A percentile compares a stretch with the other conserved stretches of the same genome.
These are phyloP conservation scores for Aspergillus ochraceus DNA, from an alignment of 2,329 filamentous ascomycete species.

Conservation along the genomic window DNA sequence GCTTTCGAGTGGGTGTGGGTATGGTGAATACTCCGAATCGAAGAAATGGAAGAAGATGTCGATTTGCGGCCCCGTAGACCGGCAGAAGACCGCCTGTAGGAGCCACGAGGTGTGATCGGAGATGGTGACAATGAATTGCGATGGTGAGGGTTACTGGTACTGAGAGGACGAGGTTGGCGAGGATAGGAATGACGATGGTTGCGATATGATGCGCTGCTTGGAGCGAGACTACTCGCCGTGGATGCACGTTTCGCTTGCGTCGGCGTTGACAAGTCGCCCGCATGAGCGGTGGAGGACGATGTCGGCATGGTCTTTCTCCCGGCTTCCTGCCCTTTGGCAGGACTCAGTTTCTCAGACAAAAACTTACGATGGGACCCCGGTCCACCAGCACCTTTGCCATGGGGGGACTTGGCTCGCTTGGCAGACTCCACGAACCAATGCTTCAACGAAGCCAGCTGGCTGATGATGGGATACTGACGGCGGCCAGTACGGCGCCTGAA, in stretches of 20 bases:
- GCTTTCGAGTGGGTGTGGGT: constrained; percentile 91
- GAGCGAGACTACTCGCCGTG: constrained; percentile 42
- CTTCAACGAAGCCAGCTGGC: constrained; percentile 66
- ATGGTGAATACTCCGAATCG: constrained; percentile 86
- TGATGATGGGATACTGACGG: constrained; percentile 63
- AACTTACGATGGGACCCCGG: constrained; percentile 36
- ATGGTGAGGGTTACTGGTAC: constrained; percentile 36
- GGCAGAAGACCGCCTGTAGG: constrained; percentile 76
- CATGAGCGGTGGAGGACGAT: constrained; percentile 24
- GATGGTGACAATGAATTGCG: constrained; percentile 82
- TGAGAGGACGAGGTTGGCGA: constrained; percentile 37
- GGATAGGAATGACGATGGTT: constrained; percentile 44
- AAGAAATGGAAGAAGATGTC: constrained; percentile 92
- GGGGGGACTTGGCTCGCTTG: constrained; percentile 62
- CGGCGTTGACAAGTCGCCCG: constrained; percentile 33
- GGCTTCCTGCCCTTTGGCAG: constrained; percentile 38
- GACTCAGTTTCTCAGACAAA: constrained; percentile 39
- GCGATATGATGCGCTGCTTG: constrained; percentile 43
- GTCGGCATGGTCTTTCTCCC: constrained; percentile 27
- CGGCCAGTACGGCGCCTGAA: constrained; percentile 55
- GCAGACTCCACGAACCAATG: constrained; percentile 71
- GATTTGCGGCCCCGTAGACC: constrained; percentile 90
- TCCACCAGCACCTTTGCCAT: constrained; percentile 33
- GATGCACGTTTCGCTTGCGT: constrained; percentile 43
- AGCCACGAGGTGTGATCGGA: constrained; percentile 83